Base-by-base conservation (phyloP, 257 asterid species). In the Solanum medicagineum region DNA sequence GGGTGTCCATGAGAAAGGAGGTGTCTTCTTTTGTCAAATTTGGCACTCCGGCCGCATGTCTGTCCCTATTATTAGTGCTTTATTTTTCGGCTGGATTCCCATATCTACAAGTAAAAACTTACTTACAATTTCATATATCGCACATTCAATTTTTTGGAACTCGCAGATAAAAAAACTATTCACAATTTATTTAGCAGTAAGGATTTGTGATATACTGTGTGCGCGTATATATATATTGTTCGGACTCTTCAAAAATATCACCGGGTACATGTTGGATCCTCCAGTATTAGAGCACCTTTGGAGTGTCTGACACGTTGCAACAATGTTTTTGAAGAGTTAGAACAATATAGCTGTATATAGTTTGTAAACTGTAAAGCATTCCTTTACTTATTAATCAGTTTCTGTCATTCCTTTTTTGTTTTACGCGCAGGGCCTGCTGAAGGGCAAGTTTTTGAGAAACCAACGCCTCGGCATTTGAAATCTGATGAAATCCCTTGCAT, bases 11-110 rank as follows among this genome's bases (percentile, higher is more conserved):
- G 81, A 73, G 4, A 73, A 73, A 73, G 57, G 57, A 17, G 90
- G 81, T 26, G 42, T 90, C 32, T 89, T 90, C 70, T 90, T 90
- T 85, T 85, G 83, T 40, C 94, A 90, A 85, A 17, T 90, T 45
- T 85, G 89, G 92, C 92, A 91, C 47, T 85, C 80, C 3, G 92
- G 91, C 3, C 88, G 92, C 65, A 86, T 89, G 77, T 91, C 93
- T n/a, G 57, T 73, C 36, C 81, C 36, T 13, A 73, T 11, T 6
- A 0, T 45, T 45, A 6, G 81, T 73, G 56, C 54, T 1, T 13
- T 12, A 12, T 45, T 0, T 12, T 11, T n/a, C 32, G 22, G 3
- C 36, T 36, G 57, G 9, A 0, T 45, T 45, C 4, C 8, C 20
- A 11, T 22, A 5, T n/a, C 36, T 11, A 45, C 81, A n/a, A 45